Base-by-base conservation (phyloP, 1,284 basidiomycete genomes). In the Pseudozyma thailandica region DNA sequence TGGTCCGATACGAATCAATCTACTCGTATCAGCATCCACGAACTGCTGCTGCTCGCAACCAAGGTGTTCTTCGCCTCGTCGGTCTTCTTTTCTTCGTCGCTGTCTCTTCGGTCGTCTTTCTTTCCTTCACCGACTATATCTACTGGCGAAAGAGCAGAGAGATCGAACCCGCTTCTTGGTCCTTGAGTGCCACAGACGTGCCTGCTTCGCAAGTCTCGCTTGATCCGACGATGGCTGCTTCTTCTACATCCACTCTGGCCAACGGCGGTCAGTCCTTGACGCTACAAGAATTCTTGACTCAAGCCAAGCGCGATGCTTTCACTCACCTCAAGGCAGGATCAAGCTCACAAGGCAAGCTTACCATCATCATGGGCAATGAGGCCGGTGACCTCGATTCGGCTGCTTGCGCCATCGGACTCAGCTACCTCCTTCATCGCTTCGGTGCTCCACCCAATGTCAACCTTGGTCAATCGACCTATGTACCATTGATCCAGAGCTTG, bases 401-500 rank as follows among this genome's bases (percentile, higher is more conserved):
- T 15, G 59, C 78, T 2, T 78, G 64, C 20, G 76, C 78, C 16
- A 75, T 82, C 44, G 59, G 70, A 2, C 53, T 79, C 10, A 62
- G 70, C 49, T 80, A 81, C 35, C 62, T 82, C 16, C 60, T 82
- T 15, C 53, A 78, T 13, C 54, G 61, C 18, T 75, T 71, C 26
- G 58, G 66, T 7, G 7, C 57, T 13, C 52, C 53, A 2, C 30
- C 51, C 6, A 33, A 50, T 25, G 57, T 70, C 45, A 33, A 50
- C n/a, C 46, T 78, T 20, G 35, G 42, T 3, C 26, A n/a, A 16
- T 61, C 74, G 10, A 54, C 26, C 12, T 80, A 72, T n/a, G 86
- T 94, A 20, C 88, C 95, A 0, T 86, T 98, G 30, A 84, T 92
- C 52, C 90, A 91, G 65, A 91, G 90, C 0, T 85, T 88, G 0